Evolutionary conservation across 192 early-diverging fungal genomes (phyloP), one percentile per base, ranked within the genome.

Genomic region (Backusella luteola): DNA sequence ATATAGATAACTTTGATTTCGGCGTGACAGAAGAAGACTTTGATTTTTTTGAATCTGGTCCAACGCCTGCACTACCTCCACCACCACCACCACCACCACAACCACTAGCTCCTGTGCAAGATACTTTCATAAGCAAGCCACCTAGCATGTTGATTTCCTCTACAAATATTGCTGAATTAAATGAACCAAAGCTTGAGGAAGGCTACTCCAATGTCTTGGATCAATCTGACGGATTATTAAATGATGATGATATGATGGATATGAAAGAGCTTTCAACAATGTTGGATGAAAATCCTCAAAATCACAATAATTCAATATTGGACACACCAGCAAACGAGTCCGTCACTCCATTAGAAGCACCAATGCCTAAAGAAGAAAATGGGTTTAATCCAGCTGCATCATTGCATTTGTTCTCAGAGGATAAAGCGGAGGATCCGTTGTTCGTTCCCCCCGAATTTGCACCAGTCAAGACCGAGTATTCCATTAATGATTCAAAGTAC

Each of bases 11-110:
- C 15, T 74, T 84, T 26, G 82, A 79, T 73, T 59, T 80, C 39
- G 73, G 75, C n/a, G 79, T 84, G n/a, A 84, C 82, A 6, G 82
- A 84, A 38, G 82, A 80, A 68, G 82, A 84, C 73, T 84, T 77
- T 23, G 44, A 80, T 26, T 84, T 80, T 78, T 84, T 80, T 41
- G 79, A 78, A 26, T 77, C 80, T 38, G 74, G 39, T 7, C 70
- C 71, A 38, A 53, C 71, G 53, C 32, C 14, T 49, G 38, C 39
- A 14, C 21, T 15, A 17, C 17, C 32, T 32, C 32, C 67, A 67
- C 9, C 4, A 0, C 15, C 32, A 17, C 17, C 32, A 3, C 32
- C 67, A 67, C 9, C 4, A 0, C 15, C 32, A 68, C 1, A 2
- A 21, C 34, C 35, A 21, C 4, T 34, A 68, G 26, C 15, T 5